phyloP scores from a whole-genome alignment of 768 basidiomycete genomes.

The Mycena filopes region DNA sequence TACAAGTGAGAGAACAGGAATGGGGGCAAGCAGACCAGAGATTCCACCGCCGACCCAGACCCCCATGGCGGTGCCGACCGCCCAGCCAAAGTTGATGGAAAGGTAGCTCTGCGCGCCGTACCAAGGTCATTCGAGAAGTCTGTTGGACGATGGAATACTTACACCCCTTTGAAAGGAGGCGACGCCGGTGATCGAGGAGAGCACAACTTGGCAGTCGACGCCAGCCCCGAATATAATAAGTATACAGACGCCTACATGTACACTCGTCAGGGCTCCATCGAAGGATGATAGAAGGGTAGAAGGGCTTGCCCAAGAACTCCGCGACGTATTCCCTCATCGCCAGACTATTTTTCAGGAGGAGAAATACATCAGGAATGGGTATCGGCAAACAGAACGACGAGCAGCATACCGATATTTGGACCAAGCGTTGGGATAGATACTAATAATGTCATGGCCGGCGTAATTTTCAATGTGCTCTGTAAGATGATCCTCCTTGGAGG shows the following conservation, averaged over 20 bases:
- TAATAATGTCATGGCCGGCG: slow-evolving; percentile 45
- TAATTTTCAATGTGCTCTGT: slow-evolving; percentile 32
- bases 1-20: slow-evolving; percentile 17
- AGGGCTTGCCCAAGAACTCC: slow-evolving; percentile 60
- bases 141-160: slow-evolving; percentile 36
- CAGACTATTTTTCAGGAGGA: slow-evolving; percentile 44
- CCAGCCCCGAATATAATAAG: slow-evolving; percentile 70
- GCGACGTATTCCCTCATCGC: slow-evolving; percentile 67
- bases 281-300: background rate
- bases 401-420: slow-evolving; percentile 60
- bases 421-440: slow-evolving; percentile 62
- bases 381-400: background rate
- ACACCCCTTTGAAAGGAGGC: slow-evolving; percentile 66
- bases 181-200: slow-evolving; percentile 58
- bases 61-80: slow-evolving; percentile 68
- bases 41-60: slow-evolving; percentile 75
- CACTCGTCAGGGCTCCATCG: background rate
- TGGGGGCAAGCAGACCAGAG: slow-evolving; percentile 49
- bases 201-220: slow-evolving; percentile 64
- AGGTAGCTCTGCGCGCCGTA: slow-evolving; percentile 20
- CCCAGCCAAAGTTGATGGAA: slow-evolving; percentile 66
- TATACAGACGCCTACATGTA: slow-evolving; percentile 52
- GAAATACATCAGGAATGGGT: background rate
- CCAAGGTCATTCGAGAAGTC: background rate
- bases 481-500: slow-evolving; percentile 14